Evolutionary conservation across 805 yeast genomes (phyloP), one percentile per base, ranked within the genome.

Genomic region (Yarrowia sp.): DNA sequence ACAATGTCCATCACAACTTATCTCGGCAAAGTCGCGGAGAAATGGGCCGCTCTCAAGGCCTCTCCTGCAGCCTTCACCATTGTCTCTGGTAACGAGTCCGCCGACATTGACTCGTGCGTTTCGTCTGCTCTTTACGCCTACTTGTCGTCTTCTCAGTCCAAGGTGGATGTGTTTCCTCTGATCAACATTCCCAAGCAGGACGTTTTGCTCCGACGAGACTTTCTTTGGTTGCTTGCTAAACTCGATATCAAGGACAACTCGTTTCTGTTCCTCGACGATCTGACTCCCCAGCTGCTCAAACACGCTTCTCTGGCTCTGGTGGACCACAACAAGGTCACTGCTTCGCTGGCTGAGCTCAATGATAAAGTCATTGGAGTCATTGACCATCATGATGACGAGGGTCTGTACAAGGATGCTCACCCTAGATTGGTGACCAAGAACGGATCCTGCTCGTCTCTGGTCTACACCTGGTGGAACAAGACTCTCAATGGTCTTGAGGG

Each of bases 381-480:
- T 31, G 99, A 93, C 73, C 99, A 93, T 73, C 99, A 93, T 73
- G 88, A 81, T 15, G 97, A 92, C 70, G 88, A 86, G 67, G 77
- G 77, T 0, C 74, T 76, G 8, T 84, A 79, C 68, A 41, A 68
- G 15, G 77, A 83, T 48, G 85, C 85, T 0, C 71, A 73, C 0
- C 97, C 97, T 0, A 76, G 95, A 64, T 75, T 88, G 1, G 79
- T 92, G 50, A 74, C 77, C 48, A 76, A 79, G 2, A 77, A 84
- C 53, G 98, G 98, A 0, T 89, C 97, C 66, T 92, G 97, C 74
- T 82, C 91, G 4, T 81, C 90, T 14, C 77, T 92, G 60, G 89
- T 93, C 2, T 81, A 88, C 68, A 81, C 86, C 69, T 90, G 89
- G 86, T 72, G 74, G 67, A 69, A 73, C 8, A 60, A 66, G 10